A percentile compares a stretch with the other conserved stretches of the same genome.
Conservation (phyloP, 2,329 filamentous ascomycete genomes). For the Shiraia sp. region DNA sequence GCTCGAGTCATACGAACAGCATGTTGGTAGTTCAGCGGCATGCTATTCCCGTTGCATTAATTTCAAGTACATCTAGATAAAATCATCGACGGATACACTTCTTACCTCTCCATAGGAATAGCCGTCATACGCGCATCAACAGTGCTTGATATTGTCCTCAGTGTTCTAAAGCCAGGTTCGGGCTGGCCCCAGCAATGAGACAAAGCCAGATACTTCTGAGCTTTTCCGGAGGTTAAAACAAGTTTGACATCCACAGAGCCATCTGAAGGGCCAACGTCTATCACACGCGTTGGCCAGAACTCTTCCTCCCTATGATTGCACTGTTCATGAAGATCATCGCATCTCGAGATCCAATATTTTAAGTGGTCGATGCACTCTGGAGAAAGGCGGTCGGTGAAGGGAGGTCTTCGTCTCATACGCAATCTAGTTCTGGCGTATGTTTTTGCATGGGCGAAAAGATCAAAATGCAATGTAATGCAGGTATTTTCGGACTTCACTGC, state of each 20-base stretch:
- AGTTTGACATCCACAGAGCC: neutral
- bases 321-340: constrained; percentile 1
- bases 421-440: neutral
- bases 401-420: constrained; percentile 1
- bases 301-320: constrained; percentile 1
- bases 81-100: neutral
- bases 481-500: neutral
- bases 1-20: constrained; percentile 5
- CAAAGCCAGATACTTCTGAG: constrained; percentile 1
- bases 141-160: constrained; percentile 1
- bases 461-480: neutral
- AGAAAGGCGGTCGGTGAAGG: neutral
- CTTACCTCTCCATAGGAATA: constrained; percentile 3
- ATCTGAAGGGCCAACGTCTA: constrained; percentile 2
- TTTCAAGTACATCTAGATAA: neutral
- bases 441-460: neutral
- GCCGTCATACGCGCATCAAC: neutral
- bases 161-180: neutral
- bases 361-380: constrained; percentile 1
- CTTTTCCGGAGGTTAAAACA: neutral
- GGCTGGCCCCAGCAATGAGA: constrained; percentile 4
- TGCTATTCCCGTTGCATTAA: neutral
- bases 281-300: constrained; percentile 4
- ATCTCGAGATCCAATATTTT: neutral
- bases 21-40: constrained; percentile 7